These are phyloP conservation scores for Russula brevipes DNA, from an alignment of 768 basidiomycete species.

Conservation along the genomic window DNA sequence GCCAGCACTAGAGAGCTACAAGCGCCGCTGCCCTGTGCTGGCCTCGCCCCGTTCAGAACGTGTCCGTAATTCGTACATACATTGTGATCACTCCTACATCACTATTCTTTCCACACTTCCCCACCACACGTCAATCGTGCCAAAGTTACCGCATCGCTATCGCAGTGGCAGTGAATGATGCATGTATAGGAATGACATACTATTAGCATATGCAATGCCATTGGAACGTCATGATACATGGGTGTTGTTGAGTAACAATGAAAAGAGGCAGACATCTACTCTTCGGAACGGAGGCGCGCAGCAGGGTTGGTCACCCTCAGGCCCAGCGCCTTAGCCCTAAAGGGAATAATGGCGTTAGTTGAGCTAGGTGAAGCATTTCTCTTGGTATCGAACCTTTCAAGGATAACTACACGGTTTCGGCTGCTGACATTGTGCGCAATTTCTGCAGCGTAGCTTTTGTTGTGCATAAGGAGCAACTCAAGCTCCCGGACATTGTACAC, in stretches of 20 bases:
- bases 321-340: constrained; percentile 76
- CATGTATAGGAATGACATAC: not conserved
- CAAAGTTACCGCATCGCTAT: constrained; percentile 51
- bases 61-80: no score
- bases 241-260: constrained; percentile 35
- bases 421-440: constrained; percentile 96
- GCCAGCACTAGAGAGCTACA: no score
- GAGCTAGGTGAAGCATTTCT: not conserved
- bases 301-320: constrained; percentile 93
- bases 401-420: constrained; percentile 86
- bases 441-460: constrained; percentile 91
- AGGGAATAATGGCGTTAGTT: constrained; percentile 8
- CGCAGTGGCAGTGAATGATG: not conserved
- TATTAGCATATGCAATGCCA: constrained; percentile 24
- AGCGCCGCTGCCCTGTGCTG: no score
- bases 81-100: no score
- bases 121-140: not conserved
- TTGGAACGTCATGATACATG: constrained; percentile 46
- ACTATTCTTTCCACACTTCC: no score
- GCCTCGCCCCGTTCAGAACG: no score
- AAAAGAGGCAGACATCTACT: constrained; percentile 50
- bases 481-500: constrained; percentile 92
- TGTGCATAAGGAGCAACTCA: constrained; percentile 96
- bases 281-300: constrained; percentile 92
- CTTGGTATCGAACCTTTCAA: constrained; percentile 59